Conservation (phyloP, 208 protist genomes). For the Tritrichomonas foetus region DNA sequence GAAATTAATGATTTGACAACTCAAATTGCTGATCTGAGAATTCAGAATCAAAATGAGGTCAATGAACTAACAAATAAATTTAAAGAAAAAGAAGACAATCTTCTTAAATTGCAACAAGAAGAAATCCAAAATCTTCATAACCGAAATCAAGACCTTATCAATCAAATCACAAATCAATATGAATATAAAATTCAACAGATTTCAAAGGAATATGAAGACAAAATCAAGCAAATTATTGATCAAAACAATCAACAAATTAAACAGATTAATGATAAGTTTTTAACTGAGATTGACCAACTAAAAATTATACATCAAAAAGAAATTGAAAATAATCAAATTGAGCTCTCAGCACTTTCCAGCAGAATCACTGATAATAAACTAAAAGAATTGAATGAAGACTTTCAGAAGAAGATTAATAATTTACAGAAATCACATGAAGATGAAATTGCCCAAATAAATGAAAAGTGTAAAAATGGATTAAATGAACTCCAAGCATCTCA, state of each 20-base stretch:
- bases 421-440: no score
- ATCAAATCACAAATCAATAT: not conserved
- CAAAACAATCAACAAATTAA: constrained; percentile 23
- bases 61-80: not conserved
- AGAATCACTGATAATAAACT: no score
- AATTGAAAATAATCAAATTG: not conserved
- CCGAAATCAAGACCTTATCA: not conserved
- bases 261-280: not conserved
- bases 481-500: no score
- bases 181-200: not conserved
- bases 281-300: not conserved
- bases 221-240: not conserved
- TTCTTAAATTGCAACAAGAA: not conserved
- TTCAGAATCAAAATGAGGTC: not conserved
- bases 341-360: not conserved
- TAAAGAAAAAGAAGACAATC: not conserved
- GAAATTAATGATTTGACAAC: not conserved
- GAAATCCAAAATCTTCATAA: not conserved
- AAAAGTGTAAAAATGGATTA: no score
- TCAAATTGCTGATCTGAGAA: not conserved
- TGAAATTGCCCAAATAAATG: no score
- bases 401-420: no score
- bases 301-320: not conserved
- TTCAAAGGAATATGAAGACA: not conserved
- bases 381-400: no score